These are phyloP conservation scores for Pleurotus ostreatus DNA, from an alignment of 768 basidiomycete genomes.

Conservation along the genomic window DNA sequence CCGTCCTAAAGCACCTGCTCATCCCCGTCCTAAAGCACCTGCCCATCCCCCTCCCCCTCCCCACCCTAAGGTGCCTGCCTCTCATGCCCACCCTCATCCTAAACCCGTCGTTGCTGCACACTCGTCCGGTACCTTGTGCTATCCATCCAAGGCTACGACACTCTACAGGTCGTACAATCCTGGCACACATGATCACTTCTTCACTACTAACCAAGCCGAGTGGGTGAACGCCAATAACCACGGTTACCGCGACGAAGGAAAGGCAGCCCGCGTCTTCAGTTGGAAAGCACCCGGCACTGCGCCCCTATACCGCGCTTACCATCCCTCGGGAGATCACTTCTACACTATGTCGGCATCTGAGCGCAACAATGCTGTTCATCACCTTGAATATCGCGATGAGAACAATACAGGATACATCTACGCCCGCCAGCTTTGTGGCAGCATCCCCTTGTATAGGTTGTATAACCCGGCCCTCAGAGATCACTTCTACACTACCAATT, in stretches of 20 bases:
- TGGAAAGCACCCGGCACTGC: constrained; percentile 6
- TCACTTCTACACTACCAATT: constrained; percentile 7
- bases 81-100: background rate
- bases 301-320: constrained; percentile 5
- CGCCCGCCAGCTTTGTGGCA: background rate
- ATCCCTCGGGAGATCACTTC: background rate
- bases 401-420: constrained; percentile 1
- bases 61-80: background rate
- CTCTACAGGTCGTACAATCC: constrained; percentile 2
- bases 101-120: background rate
- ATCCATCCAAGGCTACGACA: background rate
- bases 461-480: background rate
- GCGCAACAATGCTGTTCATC: background rate
- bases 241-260: constrained; percentile 3
- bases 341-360: constrained; percentile 2
- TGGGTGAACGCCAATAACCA: background rate
- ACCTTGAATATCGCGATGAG: background rate
- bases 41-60: background rate
- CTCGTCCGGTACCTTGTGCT: background rate
- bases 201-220: background rate
- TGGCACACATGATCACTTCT: constrained; percentile 3
- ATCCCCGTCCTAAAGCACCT: background rate
- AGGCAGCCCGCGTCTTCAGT: constrained; percentile 1
- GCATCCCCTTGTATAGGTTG: background rate
- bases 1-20: background rate